These are phyloP conservation scores for Apiospora saccharicola DNA, from an alignment of 2,329 filamentous ascomycete genomes.

Conservation along the genomic window DNA sequence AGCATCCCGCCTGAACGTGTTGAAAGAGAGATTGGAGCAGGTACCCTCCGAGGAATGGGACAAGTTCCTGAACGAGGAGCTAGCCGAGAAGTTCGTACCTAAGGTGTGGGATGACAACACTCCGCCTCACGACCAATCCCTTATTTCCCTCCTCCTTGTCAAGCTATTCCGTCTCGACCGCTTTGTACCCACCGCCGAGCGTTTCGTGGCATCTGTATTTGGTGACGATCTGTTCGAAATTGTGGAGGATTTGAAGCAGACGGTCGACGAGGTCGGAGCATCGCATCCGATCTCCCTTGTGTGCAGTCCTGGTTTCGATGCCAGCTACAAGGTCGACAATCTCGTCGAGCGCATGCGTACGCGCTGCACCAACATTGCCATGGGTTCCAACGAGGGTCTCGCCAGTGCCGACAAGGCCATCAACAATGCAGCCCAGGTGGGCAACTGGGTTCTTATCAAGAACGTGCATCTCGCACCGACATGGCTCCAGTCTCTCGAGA, in stretches of 20 bases:
- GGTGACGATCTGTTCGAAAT: slow-evolving; percentile 83
- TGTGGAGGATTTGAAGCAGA: slow-evolving; percentile 84
- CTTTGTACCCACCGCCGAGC: slow-evolving; percentile 90
- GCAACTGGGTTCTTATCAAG: slow-evolving; percentile 97
- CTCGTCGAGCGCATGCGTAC: slow-evolving; percentile 85
- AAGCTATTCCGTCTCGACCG: slow-evolving; percentile 96
- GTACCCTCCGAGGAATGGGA: slow-evolving; percentile 75
- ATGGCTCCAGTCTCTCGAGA: slow-evolving; percentile 97
- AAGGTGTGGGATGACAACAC: slow-evolving; percentile 72
- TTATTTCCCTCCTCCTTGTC: slow-evolving; percentile 86
- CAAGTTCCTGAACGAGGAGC: slow-evolving; percentile 82
- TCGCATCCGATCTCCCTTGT: slow-evolving; percentile 89
- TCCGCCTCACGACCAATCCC: slow-evolving; percentile 74
- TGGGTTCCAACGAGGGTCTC: slow-evolving; percentile 96
- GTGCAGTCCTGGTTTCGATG: slow-evolving; percentile 96
- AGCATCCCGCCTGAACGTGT: slow-evolving; percentile 72
- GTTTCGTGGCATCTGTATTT: slow-evolving; percentile 88
- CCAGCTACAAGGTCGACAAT: slow-evolving; percentile 98
- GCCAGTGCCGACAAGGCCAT: slow-evolving; percentile 96
- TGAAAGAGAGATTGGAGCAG: slow-evolving; percentile 75
- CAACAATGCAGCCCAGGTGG: slow-evolving; percentile 86
- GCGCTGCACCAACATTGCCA: slow-evolving; percentile 94
- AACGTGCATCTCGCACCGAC: slow-evolving; percentile 96
- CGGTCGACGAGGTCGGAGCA: slow-evolving; percentile 83
- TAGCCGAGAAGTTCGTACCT: slow-evolving; percentile 86